Evolutionary conservation across 1,284 basidiomycete species (phyloP).

Genomic region (Ceratobasidium theobromae): DNA sequence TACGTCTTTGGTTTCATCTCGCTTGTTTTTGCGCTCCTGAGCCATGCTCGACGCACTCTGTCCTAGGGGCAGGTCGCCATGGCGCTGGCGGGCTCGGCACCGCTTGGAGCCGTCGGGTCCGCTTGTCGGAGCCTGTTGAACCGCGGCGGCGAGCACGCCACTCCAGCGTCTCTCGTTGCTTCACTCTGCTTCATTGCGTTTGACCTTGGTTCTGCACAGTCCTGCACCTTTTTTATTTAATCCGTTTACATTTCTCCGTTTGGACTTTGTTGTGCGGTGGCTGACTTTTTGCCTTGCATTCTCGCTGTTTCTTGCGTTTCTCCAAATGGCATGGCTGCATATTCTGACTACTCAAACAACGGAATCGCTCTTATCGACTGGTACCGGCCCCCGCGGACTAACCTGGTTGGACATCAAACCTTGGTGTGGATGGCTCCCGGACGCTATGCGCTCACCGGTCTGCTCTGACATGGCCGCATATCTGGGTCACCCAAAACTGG

Average conservation of each 20-base stretch:
- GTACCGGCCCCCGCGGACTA: too few species aligned
- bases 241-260: too few species aligned
- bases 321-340: too few species aligned
- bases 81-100: too few species aligned
- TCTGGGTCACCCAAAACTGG: not conserved
- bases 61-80: too few species aligned
- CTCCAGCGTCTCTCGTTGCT: not conserved
- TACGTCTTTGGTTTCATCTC: slow-evolving; percentile 25
- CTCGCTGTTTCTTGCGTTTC: too few species aligned
- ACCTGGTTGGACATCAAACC: not conserved
- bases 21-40: not conserved
- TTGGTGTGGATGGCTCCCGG: not conserved
- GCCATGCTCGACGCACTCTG: not conserved
- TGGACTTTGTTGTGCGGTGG: too few species aligned
- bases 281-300: too few species aligned
- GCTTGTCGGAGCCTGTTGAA: not conserved
- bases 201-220: too few species aligned
- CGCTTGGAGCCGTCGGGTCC: too few species aligned
- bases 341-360: too few species aligned
- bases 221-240: not conserved
- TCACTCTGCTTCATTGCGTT: not conserved
- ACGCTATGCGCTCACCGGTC: slow-evolving; percentile 8
- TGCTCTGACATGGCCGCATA: not conserved
- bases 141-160: not conserved
- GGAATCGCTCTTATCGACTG: slow-evolving; percentile 24